phyloP scores from a whole-genome alignment of 257 asterid species.

The Penstemon barbatus region DNA sequence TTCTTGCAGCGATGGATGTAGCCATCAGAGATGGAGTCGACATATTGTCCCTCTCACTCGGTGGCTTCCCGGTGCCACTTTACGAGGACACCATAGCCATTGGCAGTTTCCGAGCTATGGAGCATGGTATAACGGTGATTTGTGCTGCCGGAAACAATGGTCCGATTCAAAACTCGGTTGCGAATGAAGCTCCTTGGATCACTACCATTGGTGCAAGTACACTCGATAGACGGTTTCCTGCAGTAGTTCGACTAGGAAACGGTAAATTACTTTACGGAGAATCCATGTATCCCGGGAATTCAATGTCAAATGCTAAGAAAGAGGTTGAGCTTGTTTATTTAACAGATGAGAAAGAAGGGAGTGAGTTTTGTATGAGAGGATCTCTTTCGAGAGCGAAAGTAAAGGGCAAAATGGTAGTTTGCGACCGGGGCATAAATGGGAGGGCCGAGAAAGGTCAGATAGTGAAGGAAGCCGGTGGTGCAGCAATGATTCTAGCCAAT shows the following conservation, averaged over 20 bases:
- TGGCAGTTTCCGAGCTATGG: conserved; percentile 88
- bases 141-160: conserved; percentile 97
- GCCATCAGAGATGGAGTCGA: conserved; percentile 86
- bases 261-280: conserved; percentile 69
- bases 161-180: conserved; percentile 69
- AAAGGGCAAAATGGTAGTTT: conserved; percentile 75
- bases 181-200: conserved; percentile 93
- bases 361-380: conserved; percentile 74
- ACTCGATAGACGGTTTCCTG: conserved; percentile 78
- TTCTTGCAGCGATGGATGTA: conserved; percentile 84
- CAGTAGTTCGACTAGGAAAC: conserved; percentile 61
- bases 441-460: conserved; percentile 87
- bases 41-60: conserved; percentile 77
- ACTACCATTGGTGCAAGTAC: conserved; percentile 88
- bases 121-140: conserved; percentile 76
- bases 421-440: conserved; percentile 85
- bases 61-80: conserved; percentile 80
- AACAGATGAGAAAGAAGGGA: conserved; percentile 52
- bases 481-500: conserved; percentile 75
- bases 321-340: conserved; percentile 68
- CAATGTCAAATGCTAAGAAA: conserved; percentile 40
- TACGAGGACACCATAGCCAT: conserved; percentile 84
- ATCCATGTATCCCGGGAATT: conserved; percentile 75
- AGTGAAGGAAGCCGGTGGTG: conserved; percentile 82
- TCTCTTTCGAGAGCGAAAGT: conserved; percentile 58